phyloP scores from a whole-genome alignment of 176 grass and related monocot genomes.

The Metroxylon sagu region DNA sequence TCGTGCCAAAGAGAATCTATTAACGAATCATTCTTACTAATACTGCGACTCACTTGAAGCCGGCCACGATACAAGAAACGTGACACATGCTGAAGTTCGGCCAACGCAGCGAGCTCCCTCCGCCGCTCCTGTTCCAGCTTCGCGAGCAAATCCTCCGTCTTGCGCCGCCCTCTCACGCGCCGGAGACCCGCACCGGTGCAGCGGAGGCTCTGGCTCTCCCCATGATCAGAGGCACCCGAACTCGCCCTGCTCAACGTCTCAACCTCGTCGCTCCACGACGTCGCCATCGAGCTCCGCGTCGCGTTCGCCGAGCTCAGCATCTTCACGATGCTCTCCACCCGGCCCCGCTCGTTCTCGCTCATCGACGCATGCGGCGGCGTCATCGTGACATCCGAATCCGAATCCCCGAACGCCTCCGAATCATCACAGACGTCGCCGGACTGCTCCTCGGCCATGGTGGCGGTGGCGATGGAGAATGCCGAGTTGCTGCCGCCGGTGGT shows the following conservation, averaged over 20 bases:
- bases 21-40: slow-evolving; percentile 9
- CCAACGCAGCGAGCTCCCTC: slow-evolving; percentile 46
- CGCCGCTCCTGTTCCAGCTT: slow-evolving; percentile 55
- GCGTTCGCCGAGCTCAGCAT: slow-evolving; percentile 23
- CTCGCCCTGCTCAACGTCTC: not conserved
- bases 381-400: not conserved
- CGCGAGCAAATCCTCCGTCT: slow-evolving; percentile 62
- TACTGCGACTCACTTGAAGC: slow-evolving; percentile 54
- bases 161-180: slow-evolving; percentile 52
- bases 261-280: not conserved
- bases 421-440: not conserved
- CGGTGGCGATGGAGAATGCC: not conserved
- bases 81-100: slow-evolving; percentile 48
- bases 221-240: slow-evolving; percentile 5
- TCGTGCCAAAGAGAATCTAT: no score
- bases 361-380: not conserved
- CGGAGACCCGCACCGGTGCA: slow-evolving; percentile 8
- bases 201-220: slow-evolving; percentile 1
- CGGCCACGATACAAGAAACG: slow-evolving; percentile 59
- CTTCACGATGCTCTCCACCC: slow-evolving; percentile 38
- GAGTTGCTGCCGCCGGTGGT: slow-evolving; percentile 9
- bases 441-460: not conserved
- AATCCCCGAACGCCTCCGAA: not conserved
- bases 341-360: slow-evolving; percentile 10
- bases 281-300: not conserved